Evolutionary conservation across 2,329 filamentous ascomycete genomes (phyloP), one percentile per base, ranked within the genome.

Genomic region (Paracamarosporium sp.): DNA sequence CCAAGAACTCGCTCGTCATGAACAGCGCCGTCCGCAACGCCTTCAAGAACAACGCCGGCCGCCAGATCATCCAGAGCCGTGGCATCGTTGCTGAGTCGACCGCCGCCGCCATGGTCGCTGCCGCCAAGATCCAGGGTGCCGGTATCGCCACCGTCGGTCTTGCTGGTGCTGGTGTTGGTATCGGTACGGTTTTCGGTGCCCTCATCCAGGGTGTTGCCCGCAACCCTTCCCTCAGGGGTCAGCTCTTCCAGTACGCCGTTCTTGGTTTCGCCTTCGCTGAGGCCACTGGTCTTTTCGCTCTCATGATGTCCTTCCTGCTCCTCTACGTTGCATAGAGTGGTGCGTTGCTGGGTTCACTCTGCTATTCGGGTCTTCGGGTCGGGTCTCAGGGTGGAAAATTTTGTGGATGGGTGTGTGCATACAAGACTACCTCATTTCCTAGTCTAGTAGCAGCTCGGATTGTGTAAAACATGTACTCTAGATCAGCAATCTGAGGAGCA

Each of bases 221-320:
- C 85, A 96, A 96, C 91, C 92, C 92, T 78, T 90, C 90, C 79
- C 91, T 96, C 85, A 90, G 91, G 85, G 92, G 91, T 81, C 92
- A 96, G 88, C 91, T 96, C 78, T 96, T 95, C 90, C 91, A 90
- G 73, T 94, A 95, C 85, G 91, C 91, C 87, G 94, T 95, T 90
- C 85, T 95, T 79, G 91, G 92, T 85, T 95, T 95, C 85, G 92
- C 91, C 80, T 95, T 95, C 89, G 91, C 93, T 82, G 92, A 95
- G 82, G 91, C 92, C 84, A 92, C 91, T 75, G 90, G 90, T 76
- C 79, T 85, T 60, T 84, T 85, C 78, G 82, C 82, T 64, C 79
- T 84, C 71, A 82, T 81, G 80, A 79, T 81, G 74, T 76, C 75
- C 55, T 78, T 78, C 75, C 60, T 78, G 60, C 73, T 77, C 68